These are phyloP conservation scores for Austroboletus festivus DNA, from an alignment of 768 basidiomycete genomes.

Conservation along the genomic window DNA sequence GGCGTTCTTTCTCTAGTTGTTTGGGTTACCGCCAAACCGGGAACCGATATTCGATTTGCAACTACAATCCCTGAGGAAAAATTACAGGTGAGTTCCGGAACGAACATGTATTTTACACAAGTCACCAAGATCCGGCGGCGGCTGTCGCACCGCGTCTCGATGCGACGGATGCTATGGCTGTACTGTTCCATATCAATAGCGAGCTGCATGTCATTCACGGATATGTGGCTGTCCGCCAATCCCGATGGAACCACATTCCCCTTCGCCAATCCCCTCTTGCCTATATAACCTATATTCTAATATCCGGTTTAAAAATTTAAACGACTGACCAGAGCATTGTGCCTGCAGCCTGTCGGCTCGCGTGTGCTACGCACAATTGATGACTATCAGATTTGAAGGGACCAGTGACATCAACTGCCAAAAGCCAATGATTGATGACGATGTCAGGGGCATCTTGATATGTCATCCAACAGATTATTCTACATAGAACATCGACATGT, in stretches of 20 bases:
- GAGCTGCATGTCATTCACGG: background rate
- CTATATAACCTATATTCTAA: background rate
- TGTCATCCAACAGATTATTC: background rate
- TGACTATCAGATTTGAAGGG: background rate
- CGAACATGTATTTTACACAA: background rate
- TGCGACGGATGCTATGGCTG: background rate
- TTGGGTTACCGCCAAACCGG: no score
- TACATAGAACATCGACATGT: background rate
- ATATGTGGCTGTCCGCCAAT: background rate
- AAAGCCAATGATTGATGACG: background rate
- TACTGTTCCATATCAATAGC: background rate
- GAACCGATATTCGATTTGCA: no score
- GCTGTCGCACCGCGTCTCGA: background rate
- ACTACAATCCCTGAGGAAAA: background rate
- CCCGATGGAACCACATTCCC: background rate
- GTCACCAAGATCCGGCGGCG: no score
- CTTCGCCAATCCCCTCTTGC: background rate
- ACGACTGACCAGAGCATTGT: background rate
- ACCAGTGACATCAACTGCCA: background rate
- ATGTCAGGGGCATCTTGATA: background rate
- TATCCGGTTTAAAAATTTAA: no score
- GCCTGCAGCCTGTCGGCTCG: background rate
- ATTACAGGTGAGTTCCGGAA: background rate
- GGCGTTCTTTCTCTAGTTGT: no score
- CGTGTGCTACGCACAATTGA: background rate